phyloP scores from a whole-genome alignment of 108 stramenopile species.

The Cyclotella choctawhatcheeana region DNA sequence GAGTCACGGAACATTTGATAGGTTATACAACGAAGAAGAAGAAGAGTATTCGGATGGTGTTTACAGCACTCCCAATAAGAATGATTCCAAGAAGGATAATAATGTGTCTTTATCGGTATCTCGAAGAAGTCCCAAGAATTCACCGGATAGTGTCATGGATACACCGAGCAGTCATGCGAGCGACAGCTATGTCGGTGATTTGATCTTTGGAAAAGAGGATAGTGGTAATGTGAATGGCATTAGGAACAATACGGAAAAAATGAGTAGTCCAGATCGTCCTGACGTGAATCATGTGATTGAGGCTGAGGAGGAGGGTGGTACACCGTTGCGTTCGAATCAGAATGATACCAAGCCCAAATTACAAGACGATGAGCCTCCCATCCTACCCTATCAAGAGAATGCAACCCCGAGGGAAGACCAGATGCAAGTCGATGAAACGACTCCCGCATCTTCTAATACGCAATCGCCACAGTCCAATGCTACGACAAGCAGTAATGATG shows the following conservation, averaged over 20 bases:
- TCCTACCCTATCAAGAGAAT: neutral
- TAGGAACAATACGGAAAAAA: neutral
- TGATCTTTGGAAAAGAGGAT: neutral
- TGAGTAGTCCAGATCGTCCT: neutral
- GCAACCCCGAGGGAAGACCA: neutral
- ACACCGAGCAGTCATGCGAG: conserved; percentile 13
- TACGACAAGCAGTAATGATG: conserved; percentile 1
- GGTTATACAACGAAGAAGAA: conserved; percentile 14
- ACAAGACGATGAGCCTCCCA: neutral
- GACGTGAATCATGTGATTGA: too few species aligned
- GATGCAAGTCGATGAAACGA: neutral
- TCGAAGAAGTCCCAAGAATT: neutral
- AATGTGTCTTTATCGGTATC: neutral
- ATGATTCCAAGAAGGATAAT: neutral
- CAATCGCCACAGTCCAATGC: conserved; percentile 1
- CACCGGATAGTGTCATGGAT: conserved; percentile 19
- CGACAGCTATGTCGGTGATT: conserved; percentile 4
- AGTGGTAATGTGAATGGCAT: neutral
- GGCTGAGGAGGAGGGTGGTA: neutral
- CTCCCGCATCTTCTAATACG: neutral
- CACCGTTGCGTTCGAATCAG: conserved; percentile 15
- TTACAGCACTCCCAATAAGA: conserved; percentile 3
- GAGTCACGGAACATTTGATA: conserved; percentile 13
- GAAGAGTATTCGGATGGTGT: conserved; percentile 19
- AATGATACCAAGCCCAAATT: neutral